A percentile compares a stretch with the other conserved stretches of the same genome.
phyloP scores from a whole-genome alignment of 768 basidiomycete species.

The Termitomyces sp. region DNA sequence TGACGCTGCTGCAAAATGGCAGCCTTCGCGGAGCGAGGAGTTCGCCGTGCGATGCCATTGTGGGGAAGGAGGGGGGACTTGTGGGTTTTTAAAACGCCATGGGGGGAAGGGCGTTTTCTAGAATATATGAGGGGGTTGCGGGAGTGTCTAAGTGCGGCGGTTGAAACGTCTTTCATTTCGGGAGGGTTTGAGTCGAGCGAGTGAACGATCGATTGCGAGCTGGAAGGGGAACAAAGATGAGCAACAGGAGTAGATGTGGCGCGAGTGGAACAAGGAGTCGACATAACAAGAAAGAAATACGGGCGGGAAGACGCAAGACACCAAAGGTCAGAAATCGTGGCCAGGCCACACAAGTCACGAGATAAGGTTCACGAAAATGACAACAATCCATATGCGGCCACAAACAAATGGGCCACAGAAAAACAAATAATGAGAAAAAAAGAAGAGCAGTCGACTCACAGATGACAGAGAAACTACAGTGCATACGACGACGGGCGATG shows the following conservation, averaged over 20 bases:
- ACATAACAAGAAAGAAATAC: conserved; percentile 16
- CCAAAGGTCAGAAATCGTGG: background rate
- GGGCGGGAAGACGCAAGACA: background rate
- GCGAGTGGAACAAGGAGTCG: conserved; percentile 20
- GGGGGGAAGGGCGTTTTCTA: conserved; percentile 81
- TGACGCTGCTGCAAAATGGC: conserved; percentile 59
- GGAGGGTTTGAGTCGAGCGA: conserved; percentile 34
- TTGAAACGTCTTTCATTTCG: conserved; percentile 77
- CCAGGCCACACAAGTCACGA: conserved; percentile 4
- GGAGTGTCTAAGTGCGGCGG: conserved; percentile 50
- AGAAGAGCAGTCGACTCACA: conserved; percentile 26
- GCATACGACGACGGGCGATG: conserved; percentile 33
- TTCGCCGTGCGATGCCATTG: conserved; percentile 47
- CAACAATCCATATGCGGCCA: conserved; percentile 4
- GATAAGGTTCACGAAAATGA: conserved; percentile 10
- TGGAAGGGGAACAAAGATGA: conserved; percentile 21
- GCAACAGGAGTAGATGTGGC: conserved; percentile 13
- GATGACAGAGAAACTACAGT: conserved; percentile 23
- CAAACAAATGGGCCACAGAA: background rate
- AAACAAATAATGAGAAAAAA: background rate
- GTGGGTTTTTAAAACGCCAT: conserved; percentile 67
- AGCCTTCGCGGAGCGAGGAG: conserved; percentile 61
- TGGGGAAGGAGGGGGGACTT: conserved; percentile 50
- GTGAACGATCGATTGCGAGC: conserved; percentile 38
- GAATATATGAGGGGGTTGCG: conserved; percentile 66